A percentile compares a stretch with the other conserved stretches of the same genome.
phyloP scores from a whole-genome alignment of 345 rosid genomes.

The Ceriops zippeliana region DNA sequence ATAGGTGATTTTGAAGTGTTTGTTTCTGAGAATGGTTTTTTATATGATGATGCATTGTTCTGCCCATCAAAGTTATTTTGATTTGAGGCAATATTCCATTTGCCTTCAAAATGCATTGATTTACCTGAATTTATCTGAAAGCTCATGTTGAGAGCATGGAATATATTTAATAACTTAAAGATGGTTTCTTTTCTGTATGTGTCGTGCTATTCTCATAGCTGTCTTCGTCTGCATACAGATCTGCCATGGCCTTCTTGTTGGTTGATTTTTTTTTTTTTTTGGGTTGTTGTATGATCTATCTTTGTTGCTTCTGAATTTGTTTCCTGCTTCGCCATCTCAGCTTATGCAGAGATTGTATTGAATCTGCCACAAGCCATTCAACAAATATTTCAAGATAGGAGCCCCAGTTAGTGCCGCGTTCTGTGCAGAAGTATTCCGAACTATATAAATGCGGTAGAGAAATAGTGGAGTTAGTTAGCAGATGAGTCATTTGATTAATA shows the following conservation, averaged over 20 bases:
- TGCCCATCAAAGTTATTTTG: too few species aligned
- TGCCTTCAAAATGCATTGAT: too few species aligned
- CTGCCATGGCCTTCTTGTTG: background rate
- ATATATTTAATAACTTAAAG: too few species aligned
- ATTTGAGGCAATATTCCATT: too few species aligned
- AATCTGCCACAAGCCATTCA: constrained; percentile 64
- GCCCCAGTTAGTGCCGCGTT: constrained; percentile 20
- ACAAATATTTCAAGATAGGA: constrained; percentile 44
- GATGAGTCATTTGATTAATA: background rate
- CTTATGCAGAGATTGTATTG: constrained; percentile 84
- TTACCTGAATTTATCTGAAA: too few species aligned
- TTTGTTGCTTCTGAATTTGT: background rate
- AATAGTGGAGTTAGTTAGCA: background rate
- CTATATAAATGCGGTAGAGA: background rate
- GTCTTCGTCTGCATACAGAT: background rate
- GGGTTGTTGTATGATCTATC: background rate
- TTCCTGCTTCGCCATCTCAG: constrained; percentile 37
- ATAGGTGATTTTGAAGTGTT: too few species aligned
- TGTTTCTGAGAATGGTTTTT: too few species aligned
- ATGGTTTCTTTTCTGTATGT: too few species aligned
- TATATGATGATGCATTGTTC: too few species aligned
- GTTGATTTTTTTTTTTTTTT: background rate
- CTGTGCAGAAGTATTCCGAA: background rate
- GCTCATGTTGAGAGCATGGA: too few species aligned
- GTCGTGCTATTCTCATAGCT: too few species aligned